A percentile compares a stretch with the other conserved stretches of the same genome.
These are phyloP conservation scores for Capronia epimyces DNA, from an alignment of 2,329 filamentous ascomycete species.

Conservation along the genomic window DNA sequence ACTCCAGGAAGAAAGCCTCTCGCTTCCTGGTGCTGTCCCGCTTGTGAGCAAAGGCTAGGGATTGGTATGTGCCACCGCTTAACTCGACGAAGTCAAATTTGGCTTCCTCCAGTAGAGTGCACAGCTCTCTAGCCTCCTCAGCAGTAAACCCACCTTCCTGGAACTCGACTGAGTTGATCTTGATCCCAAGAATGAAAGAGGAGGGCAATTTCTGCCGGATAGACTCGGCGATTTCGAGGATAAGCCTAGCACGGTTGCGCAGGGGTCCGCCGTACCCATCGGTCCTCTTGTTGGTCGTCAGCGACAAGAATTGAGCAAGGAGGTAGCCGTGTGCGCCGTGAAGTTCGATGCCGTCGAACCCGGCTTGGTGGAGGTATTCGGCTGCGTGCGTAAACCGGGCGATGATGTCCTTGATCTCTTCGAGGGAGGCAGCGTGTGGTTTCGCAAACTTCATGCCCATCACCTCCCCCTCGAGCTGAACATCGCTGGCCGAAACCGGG, in stretches of 20 bases:
- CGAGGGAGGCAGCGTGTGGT: slow-evolving; percentile 32
- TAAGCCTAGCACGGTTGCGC: slow-evolving; percentile 60
- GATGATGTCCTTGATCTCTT: slow-evolving; percentile 25
- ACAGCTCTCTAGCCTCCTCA: slow-evolving; percentile 22
- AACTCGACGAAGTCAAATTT: slow-evolving; percentile 27
- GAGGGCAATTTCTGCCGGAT: slow-evolving; percentile 27
- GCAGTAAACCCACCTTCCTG: slow-evolving; percentile 26
- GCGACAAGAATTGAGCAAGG: slow-evolving; percentile 52
- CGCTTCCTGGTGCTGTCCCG: slow-evolving; percentile 22
- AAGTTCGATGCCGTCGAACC: slow-evolving; percentile 25
- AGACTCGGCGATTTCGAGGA: slow-evolving; percentile 49
- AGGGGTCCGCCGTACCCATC: slow-evolving; percentile 62
- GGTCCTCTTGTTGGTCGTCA: slow-evolving; percentile 52
- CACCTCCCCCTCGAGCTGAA: slow-evolving; percentile 39
- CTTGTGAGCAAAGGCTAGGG: slow-evolving; percentile 24
- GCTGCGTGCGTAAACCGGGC: slow-evolving; percentile 16
- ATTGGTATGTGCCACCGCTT: slow-evolving; percentile 26
- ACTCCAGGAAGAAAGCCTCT: slow-evolving; percentile 27
- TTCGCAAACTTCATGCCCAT: slow-evolving; percentile 35
- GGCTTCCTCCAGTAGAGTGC: slow-evolving; percentile 22
- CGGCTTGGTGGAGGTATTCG: slow-evolving; percentile 23
- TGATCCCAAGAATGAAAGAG: slow-evolving; percentile 50
- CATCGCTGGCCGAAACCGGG: slow-evolving; percentile 49
- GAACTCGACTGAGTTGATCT: slow-evolving; percentile 45
- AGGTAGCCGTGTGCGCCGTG: slow-evolving; percentile 56